Conservation (phyloP, 2,329 filamentous ascomycete genomes). For the Fusarium pilosicola region DNA sequence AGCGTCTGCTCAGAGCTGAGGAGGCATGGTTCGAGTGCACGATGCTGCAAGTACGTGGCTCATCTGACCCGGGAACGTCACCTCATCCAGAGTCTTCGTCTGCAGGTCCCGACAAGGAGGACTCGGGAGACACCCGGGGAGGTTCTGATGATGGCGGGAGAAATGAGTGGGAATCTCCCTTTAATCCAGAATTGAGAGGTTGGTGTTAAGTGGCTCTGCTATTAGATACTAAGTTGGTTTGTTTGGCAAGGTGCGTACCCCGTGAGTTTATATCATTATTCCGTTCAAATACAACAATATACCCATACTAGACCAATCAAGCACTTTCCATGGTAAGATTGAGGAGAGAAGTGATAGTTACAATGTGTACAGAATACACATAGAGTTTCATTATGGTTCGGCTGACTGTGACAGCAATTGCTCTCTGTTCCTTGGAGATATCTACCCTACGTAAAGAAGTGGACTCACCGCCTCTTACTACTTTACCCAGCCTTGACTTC, state of each 20-base stretch:
- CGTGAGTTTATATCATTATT: background rate
- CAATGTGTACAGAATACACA: background rate
- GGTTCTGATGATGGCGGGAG: background rate
- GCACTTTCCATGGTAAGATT: background rate
- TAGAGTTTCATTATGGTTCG: background rate
- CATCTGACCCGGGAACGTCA: background rate
- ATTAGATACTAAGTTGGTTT: background rate
- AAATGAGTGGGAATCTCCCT: background rate
- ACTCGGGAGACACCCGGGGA: background rate
- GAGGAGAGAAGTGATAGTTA: background rate
- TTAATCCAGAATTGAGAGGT: background rate
- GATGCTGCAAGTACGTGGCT: background rate
- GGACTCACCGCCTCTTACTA: constrained; percentile 20
- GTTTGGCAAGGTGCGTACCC: background rate
- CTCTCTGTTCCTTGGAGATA: background rate
- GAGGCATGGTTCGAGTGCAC: constrained; percentile 42
- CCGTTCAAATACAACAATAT: background rate
- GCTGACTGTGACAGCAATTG: background rate
- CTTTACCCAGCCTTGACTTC: background rate
- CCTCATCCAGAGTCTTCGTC: background rate
- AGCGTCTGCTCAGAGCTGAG: constrained; percentile 38
- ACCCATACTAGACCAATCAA: background rate
- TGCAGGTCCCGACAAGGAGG: background rate
- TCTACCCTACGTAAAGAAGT: constrained; percentile 15
- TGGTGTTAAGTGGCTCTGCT: background rate